A percentile compares a stretch with the other conserved stretches of the same genome.
Conservation (phyloP, 164 flowering plant genomes). For the Paratinospora sagittata region DNA sequence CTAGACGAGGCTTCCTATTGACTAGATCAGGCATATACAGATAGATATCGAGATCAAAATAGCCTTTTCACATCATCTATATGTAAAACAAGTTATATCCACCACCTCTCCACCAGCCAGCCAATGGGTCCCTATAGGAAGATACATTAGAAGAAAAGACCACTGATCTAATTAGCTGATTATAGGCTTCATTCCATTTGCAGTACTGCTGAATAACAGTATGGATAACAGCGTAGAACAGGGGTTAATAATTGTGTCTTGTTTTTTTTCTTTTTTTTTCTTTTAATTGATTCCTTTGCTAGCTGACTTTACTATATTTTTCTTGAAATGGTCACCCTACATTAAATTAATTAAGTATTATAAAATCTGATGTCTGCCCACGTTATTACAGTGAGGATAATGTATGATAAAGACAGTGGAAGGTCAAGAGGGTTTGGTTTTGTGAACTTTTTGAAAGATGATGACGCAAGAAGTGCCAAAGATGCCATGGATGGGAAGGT, state of each 20-base stretch:
- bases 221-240: not conserved
- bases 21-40: not conserved
- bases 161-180: not conserved
- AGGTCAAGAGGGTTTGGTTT: conserved; percentile 94
- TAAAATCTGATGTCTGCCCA: conserved; percentile 5
- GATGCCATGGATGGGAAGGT: conserved; percentile 95
- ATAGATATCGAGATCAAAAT: not conserved
- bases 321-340: not conserved
- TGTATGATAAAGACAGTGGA: conserved; percentile 74
- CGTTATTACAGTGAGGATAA: conserved; percentile 54
- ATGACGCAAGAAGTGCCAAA: conserved; percentile 60
- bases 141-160: not conserved
- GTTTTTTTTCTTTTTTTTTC: not conserved
- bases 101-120: not conserved
- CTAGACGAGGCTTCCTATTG: not conserved
- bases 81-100: not conserved
- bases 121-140: not conserved
- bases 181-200: not conserved
- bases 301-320: not conserved
- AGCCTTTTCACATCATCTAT: not conserved
- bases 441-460: conserved; percentile 52
- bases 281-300: not conserved
- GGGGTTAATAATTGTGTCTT: not conserved
- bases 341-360: not conserved
- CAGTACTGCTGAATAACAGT: not conserved